Conservation (phyloP, 768 basidiomycete species). For the Suillus americanus region DNA sequence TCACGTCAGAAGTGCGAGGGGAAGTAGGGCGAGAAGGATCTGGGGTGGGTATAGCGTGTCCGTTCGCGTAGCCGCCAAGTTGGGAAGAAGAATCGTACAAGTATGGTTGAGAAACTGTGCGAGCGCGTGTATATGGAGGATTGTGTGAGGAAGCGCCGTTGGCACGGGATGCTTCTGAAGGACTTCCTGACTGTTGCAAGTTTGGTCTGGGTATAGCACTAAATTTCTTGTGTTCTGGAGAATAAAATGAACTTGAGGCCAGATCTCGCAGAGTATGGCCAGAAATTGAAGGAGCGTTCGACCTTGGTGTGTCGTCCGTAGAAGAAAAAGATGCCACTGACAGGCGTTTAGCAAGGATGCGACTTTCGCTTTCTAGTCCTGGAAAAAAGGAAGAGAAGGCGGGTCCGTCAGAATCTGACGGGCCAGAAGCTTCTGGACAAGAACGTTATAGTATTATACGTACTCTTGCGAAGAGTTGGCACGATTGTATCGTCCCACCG, state of each 20-base stretch:
- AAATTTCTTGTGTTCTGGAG: constrained; percentile 34
- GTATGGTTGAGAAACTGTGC: constrained; percentile 68
- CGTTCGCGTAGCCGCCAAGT: constrained; percentile 30
- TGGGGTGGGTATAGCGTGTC: constrained; percentile 31
- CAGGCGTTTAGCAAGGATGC: constrained; percentile 72
- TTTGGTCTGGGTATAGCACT: constrained; percentile 50
- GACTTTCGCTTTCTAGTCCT: constrained; percentile 83
- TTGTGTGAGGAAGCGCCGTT: constrained; percentile 31
- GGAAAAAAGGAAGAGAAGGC: constrained; percentile 9
- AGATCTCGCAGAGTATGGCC: constrained; percentile 21
- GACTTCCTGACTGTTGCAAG: constrained; percentile 36
- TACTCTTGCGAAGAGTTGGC: constrained; percentile 78
- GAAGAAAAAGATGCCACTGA: constrained; percentile 71
- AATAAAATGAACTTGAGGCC: constrained; percentile 19
- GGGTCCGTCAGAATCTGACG: neutral
- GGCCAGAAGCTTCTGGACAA: neutral
- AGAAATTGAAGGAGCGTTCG: constrained; percentile 19
- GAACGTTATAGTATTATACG: constrained; percentile 24
- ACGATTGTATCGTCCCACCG: constrained; percentile 82
- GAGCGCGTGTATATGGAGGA: constrained; percentile 46
- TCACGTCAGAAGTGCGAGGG: constrained; percentile 41
- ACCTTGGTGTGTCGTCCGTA: constrained; percentile 40
- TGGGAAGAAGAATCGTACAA: constrained; percentile 37
- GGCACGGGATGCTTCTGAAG: constrained; percentile 25
- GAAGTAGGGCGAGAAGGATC: constrained; percentile 43